Conservation (phyloP, 2,329 filamentous ascomycete species). For the Fusarium fujikuroi region DNA sequence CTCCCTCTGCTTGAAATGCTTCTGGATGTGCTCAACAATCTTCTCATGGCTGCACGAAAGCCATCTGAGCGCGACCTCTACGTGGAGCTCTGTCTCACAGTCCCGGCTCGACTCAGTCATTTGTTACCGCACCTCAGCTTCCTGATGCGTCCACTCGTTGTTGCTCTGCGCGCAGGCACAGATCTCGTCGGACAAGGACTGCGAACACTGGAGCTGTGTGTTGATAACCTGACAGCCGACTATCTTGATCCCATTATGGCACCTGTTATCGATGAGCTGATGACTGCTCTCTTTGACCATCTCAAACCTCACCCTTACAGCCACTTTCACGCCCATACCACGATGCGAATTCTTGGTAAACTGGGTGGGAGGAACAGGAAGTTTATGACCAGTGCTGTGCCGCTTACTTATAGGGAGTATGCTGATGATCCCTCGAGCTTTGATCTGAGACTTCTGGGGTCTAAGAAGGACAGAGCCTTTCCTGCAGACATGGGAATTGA, state of each 20-base stretch:
- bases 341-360: slow-evolving; percentile 96
- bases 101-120: slow-evolving; percentile 93
- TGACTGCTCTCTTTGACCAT: slow-evolving; percentile 97
- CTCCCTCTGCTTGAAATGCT: slow-evolving; percentile 96
- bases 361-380: slow-evolving; percentile 94
- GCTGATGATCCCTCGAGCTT: slow-evolving; percentile 90
- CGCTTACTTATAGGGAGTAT: slow-evolving; percentile 84
- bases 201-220: slow-evolving; percentile 92
- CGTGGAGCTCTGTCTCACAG: slow-evolving; percentile 95
- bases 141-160: slow-evolving; percentile 96
- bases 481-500: slow-evolving; percentile 88
- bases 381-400: slow-evolving; percentile 89
- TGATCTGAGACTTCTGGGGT: slow-evolving; percentile 88
- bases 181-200: slow-evolving; percentile 96
- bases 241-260: slow-evolving; percentile 99
- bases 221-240: slow-evolving; percentile 97
- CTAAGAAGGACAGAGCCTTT: slow-evolving; percentile 88
- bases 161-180: slow-evolving; percentile 88
- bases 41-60: slow-evolving; percentile 89
- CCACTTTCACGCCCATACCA: slow-evolving; percentile 97
- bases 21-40: slow-evolving; percentile 94
- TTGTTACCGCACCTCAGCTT: slow-evolving; percentile 94
- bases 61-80: slow-evolving; percentile 93
- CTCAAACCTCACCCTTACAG: slow-evolving; percentile 93
- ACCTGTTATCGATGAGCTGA: slow-evolving; percentile 97